phyloP scores from a whole-genome alignment of 768 basidiomycete species.

The Psilocybe tampanensis region DNA sequence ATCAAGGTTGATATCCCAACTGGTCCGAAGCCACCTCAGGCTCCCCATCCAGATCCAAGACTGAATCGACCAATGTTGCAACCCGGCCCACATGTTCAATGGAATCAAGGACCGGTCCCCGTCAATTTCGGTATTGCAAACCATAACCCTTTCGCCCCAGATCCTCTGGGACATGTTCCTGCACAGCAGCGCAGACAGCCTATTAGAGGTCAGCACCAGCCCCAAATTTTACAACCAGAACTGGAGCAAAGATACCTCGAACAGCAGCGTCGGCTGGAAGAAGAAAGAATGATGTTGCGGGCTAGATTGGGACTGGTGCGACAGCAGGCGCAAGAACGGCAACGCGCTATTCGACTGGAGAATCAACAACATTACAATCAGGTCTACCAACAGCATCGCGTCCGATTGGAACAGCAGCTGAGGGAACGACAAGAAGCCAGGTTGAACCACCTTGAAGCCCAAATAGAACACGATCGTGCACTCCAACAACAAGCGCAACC shows the following conservation, averaged over 20 bases:
- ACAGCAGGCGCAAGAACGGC: not conserved
- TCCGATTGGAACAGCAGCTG: not conserved
- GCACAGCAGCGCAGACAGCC: not conserved
- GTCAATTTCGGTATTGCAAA: no score
- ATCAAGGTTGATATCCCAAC: conserved; percentile 68
- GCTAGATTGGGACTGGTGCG: not conserved
- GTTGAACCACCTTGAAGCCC: not conserved
- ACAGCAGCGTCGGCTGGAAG: not conserved
- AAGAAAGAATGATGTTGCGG: no score
- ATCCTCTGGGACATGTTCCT: not conserved
- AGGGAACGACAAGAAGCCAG: not conserved
- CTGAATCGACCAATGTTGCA: not conserved
- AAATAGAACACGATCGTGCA: not conserved
- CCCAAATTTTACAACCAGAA: not conserved
- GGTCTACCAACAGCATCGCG: not conserved
- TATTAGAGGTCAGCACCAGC: not conserved
- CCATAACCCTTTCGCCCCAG: no score
- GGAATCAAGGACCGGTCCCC: not conserved
- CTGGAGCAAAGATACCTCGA: not conserved
- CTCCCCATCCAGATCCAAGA: not conserved
- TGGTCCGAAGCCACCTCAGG: conserved; percentile 28
- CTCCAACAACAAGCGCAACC: no score
- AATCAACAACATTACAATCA: not conserved
- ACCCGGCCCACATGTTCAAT: not conserved
- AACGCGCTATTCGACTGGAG: not conserved